Conservation (phyloP, 306 rosid species). For the Cicer judaicum region DNA sequence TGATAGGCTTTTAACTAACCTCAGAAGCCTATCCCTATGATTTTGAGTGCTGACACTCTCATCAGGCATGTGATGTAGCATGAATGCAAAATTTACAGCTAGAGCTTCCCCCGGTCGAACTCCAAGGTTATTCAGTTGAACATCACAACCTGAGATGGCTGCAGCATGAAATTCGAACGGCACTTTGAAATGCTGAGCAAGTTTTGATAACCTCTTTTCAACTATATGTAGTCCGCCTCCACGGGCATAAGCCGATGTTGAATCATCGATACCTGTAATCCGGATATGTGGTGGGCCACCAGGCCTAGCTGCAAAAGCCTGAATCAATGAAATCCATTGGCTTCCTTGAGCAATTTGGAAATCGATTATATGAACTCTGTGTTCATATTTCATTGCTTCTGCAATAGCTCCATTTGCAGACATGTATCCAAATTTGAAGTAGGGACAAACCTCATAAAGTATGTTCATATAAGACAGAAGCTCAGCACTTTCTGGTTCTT, state of each 20-base stretch:
- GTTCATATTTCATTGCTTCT: slow-evolving; percentile 91
- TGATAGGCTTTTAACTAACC: slow-evolving; percentile 80
- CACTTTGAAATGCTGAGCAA: slow-evolving; percentile 73
- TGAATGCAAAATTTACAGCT: slow-evolving; percentile 90
- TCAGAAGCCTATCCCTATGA: slow-evolving; percentile 79
- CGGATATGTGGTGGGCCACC: slow-evolving; percentile 97
- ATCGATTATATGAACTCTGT: slow-evolving; percentile 88
- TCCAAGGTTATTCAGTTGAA: slow-evolving; percentile 64
- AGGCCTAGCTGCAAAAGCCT: slow-evolving; percentile 97
- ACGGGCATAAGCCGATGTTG: slow-evolving; percentile 86
- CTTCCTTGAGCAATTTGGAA: slow-evolving; percentile 93
- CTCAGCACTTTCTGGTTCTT: slow-evolving; percentile 79
- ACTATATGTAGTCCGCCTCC: slow-evolving; percentile 88
- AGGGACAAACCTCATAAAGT: slow-evolving; percentile 91
- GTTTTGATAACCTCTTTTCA: slow-evolving; percentile 72
- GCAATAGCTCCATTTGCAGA: slow-evolving; percentile 99
- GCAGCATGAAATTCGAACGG: slow-evolving; percentile 88
- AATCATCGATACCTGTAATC: slow-evolving; percentile 87
- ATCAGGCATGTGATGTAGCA: slow-evolving; percentile 94
- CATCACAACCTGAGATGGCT: slow-evolving; percentile 74
- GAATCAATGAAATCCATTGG: slow-evolving; percentile 93
- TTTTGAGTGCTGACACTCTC: slow-evolving; percentile 93
- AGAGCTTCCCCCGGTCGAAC: slow-evolving; percentile 74
- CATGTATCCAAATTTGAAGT: slow-evolving; percentile 96
- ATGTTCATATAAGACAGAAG: slow-evolving; percentile 88